phyloP scores from a whole-genome alignment of 2,329 filamentous ascomycete species.

The Pseudopithomyces chartarum region DNA sequence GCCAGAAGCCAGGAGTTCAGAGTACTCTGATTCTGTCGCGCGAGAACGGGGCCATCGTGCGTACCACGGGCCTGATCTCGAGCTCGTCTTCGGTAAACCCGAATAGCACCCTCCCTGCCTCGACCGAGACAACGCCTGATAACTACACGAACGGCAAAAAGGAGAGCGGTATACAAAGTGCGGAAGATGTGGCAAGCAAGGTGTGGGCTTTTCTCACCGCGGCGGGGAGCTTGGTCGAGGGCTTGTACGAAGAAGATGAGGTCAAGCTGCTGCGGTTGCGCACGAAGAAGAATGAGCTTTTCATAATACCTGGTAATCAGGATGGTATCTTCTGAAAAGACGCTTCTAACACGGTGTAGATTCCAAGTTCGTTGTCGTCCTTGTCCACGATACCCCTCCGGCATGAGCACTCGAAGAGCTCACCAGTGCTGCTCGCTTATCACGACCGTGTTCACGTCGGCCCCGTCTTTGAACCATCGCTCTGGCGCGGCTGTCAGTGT shows the following conservation, averaged over 20 bases:
- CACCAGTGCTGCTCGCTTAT: slow-evolving; percentile 72
- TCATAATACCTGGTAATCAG: slow-evolving; percentile 70
- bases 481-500: slow-evolving; percentile 43
- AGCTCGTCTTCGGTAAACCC: slow-evolving; percentile 58
- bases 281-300: slow-evolving; percentile 84
- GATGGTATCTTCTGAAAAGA: neutral
- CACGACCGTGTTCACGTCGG: slow-evolving; percentile 69
- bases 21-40: slow-evolving; percentile 78
- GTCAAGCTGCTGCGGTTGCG: slow-evolving; percentile 75
- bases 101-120: slow-evolving; percentile 44
- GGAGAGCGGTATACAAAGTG: slow-evolving; percentile 59
- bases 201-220: slow-evolving; percentile 77
- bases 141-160: slow-evolving; percentile 40
- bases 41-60: slow-evolving; percentile 72
- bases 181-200: slow-evolving; percentile 75
- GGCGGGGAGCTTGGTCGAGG: slow-evolving; percentile 71
- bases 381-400: slow-evolving; percentile 80
- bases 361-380: slow-evolving; percentile 75
- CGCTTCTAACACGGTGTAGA: slow-evolving; percentile 51
- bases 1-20: slow-evolving; percentile 79
- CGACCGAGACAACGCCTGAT: slow-evolving; percentile 36
- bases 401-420: slow-evolving; percentile 51
- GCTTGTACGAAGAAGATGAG: slow-evolving; percentile 78
- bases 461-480: slow-evolving; percentile 72
- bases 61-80: slow-evolving; percentile 72